A percentile compares a stretch with the other conserved stretches of the same genome.
Conservation (phyloP, 495 filamentous ascomycete genomes). For the Chaetomium fimeti region DNA sequence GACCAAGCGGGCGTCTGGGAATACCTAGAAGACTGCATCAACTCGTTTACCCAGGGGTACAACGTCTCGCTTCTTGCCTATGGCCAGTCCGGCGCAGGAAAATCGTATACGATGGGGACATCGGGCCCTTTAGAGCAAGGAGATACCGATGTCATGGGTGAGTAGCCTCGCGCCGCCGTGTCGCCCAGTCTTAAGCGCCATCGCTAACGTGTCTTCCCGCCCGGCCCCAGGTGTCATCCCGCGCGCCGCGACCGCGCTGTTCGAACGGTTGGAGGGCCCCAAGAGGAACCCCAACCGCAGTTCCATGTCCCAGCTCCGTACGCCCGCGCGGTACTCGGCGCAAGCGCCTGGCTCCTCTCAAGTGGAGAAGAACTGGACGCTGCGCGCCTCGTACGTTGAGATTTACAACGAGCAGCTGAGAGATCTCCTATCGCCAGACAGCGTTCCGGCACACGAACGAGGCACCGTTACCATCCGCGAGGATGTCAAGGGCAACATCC, state of each 20-base stretch:
- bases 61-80: conserved; percentile 99
- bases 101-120: conserved; percentile 99
- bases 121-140: conserved; percentile 80
- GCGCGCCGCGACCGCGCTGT: conserved; percentile 80
- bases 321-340: conserved; percentile 79
- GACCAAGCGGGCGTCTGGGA: conserved; percentile 92
- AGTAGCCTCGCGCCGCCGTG: conserved; percentile 29
- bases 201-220: conserved; percentile 13
- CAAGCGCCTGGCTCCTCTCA: conserved; percentile 38
- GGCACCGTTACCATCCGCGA: conserved; percentile 80
- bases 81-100: conserved; percentile 98
- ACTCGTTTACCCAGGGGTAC: conserved; percentile 91
- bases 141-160: conserved; percentile 77
- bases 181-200: neutral
- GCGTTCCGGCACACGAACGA: conserved; percentile 65
- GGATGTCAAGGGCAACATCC: conserved; percentile 91
- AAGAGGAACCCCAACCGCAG: conserved; percentile 54
- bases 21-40: conserved; percentile 86
- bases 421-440: conserved; percentile 83
- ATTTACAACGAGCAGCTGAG: conserved; percentile 97
- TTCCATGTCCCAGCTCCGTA: conserved; percentile 73
- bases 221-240: conserved; percentile 75
- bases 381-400: conserved; percentile 97
- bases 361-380: conserved; percentile 79
- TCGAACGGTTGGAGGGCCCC: conserved; percentile 76